Evolutionary conservation across 2,329 filamentous ascomycete genomes (phyloP), one percentile per base, ranked within the genome.

Genomic region (Tolypocladium tropicale): DNA sequence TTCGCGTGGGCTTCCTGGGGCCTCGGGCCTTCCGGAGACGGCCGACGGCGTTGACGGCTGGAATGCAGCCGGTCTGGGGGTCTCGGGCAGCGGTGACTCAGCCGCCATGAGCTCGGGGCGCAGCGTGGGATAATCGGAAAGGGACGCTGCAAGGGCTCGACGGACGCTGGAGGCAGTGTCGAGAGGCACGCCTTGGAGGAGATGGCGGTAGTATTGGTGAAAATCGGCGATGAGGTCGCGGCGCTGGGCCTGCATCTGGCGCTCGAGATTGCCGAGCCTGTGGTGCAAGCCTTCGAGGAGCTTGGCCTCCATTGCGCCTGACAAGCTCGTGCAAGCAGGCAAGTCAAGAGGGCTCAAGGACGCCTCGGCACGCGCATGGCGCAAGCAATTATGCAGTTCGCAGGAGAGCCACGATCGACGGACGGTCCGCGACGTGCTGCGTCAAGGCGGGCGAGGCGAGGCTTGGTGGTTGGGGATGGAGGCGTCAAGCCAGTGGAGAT

Each of bases 171-270:
- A 71, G 37, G 76, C 77, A 59, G 80, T 68, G 61, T 77, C 67
- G 53, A 72, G 68, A 33, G 78, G 70, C 53, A 77, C 71, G 61
- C 76, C 68, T 62, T 71, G 72, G 63, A 85, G 71, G 56, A 81
- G 69, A 53, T 75, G 69, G 56, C 75, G 74, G 59, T 78, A 77
- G 69, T 82, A 79, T 60, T 74, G 75, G 56, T 77, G 72, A 64
- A 84, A 86, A 62, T 84, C 79, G 60, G 73, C 68, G 53, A 78
- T 74, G 75, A 84, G 77, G 60, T 81, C 78, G 65, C 76, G 76
- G 61, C 78, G 80, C 70, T 81, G 83, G 58, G 75, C 72, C 58
- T 72, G 75, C 64, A 85, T 80, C 66, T 78, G 79, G 65, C 73
- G 71, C 64, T 85, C 79, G 54, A 85, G 78, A 63, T 82, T 74